Conservation (phyloP, 164 flowering plant species). For the Santalum album region DNA sequence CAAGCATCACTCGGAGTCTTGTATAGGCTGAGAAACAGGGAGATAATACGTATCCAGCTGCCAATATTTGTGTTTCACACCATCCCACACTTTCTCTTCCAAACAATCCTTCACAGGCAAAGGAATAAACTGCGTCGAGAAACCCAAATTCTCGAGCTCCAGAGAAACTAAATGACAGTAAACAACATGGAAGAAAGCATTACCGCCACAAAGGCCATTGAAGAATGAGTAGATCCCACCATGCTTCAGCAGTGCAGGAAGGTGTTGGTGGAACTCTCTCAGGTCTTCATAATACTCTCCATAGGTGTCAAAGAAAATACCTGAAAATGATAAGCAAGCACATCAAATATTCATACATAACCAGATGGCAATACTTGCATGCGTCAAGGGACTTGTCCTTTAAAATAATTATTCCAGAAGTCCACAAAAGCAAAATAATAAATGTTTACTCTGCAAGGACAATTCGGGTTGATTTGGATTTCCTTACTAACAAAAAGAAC, state of each 20-base stretch:
- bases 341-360: no score
- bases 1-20: constrained; percentile 53
- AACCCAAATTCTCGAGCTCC: constrained; percentile 79
- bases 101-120: constrained; percentile 92
- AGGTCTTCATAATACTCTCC: constrained; percentile 95
- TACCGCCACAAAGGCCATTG: constrained; percentile 94
- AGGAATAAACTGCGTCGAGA: constrained; percentile 75
- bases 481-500: no score
- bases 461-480: no score
- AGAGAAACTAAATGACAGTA: constrained; percentile 85
- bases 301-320: constrained; percentile 93
- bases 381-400: no score
- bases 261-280: constrained; percentile 88
- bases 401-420: no score
- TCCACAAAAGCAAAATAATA: no score
- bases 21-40: constrained; percentile 72
- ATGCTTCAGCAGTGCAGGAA: constrained; percentile 71
- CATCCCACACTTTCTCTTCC: constrained; percentile 82
- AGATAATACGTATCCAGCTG: constrained; percentile 93
- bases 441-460: no score
- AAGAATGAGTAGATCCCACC: constrained; percentile 88
- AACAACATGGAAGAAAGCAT: constrained; percentile 95
- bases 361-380: no score
- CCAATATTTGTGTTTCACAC: constrained; percentile 96
- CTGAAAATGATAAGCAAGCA: constrained; percentile 29